Conservation (phyloP, 78 protist genomes). For the Dictyostelium brefeldianum region DNA sequence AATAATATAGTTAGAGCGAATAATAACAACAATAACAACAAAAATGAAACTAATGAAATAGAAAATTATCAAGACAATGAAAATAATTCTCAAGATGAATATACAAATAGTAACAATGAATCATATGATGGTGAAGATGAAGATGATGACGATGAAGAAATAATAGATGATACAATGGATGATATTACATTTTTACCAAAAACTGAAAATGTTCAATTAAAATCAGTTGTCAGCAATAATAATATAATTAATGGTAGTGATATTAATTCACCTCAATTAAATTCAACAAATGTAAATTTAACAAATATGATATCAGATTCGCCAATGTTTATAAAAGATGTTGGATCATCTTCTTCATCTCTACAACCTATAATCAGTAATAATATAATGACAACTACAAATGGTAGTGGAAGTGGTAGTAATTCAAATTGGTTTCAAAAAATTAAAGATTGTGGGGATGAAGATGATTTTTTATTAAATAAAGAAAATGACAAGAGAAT, state of each 20-base stretch:
- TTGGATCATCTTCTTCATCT: not conserved
- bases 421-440: not conserved
- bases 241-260: too few relatives aligned
- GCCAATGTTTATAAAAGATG: not conserved
- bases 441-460: not conserved
- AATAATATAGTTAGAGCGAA: not conserved
- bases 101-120: too few relatives aligned
- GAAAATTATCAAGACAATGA: not conserved
- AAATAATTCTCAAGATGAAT: not conserved
- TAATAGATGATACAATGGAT: constrained; percentile 34
- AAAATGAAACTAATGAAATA: not conserved
- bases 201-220: not conserved
- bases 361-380: not conserved
- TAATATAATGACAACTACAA: not conserved
- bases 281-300: not conserved
- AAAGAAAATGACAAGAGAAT: constrained; percentile 20
- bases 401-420: not conserved
- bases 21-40: not conserved
- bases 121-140: not conserved
- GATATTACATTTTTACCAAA: constrained; percentile 22
- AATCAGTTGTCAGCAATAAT: too few relatives aligned
- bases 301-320: not conserved
- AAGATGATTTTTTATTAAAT: not conserved
- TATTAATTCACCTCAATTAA: not conserved
- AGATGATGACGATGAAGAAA: not conserved